Evolutionary conservation across 106 monocot genomes (phyloP).

Genomic region (Dioscorea dumetorum): DNA sequence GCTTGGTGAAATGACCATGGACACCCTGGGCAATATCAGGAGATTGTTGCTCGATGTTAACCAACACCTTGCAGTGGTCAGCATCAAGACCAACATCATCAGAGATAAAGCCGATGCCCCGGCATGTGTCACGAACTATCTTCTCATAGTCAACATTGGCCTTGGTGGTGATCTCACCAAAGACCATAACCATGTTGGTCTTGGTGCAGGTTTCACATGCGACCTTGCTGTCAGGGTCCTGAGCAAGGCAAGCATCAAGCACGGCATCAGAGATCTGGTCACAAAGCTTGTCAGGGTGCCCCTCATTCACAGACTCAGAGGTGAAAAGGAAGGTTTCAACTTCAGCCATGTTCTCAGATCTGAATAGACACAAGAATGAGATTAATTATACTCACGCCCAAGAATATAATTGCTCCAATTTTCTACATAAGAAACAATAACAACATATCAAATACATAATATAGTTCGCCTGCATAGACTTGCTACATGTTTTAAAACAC

Average conservation of each 20-base stretch:
- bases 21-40: constrained; percentile 43
- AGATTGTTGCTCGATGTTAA: constrained; percentile 42
- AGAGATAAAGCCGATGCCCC: constrained; percentile 24
- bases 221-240: constrained; percentile 46
- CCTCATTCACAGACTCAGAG: constrained; percentile 41
- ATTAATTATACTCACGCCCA: too few species aligned
- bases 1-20: constrained; percentile 23
- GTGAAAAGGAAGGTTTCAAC: constrained; percentile 39
- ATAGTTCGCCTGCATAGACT: too few species aligned
- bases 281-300: constrained; percentile 45
- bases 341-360: constrained; percentile 9
- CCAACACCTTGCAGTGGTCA: constrained; percentile 34
- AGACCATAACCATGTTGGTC: constrained; percentile 46
- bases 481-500: too few species aligned
- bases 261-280: constrained; percentile 42
- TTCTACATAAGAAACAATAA: too few species aligned
- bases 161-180: constrained; percentile 44
- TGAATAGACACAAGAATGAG: background rate
- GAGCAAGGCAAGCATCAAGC: constrained; percentile 36
- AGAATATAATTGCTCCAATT: too few species aligned
- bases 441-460: too few species aligned
- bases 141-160: constrained; percentile 37
- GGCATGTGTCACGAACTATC: constrained; percentile 43
- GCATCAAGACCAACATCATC: constrained; percentile 38
- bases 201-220: constrained; percentile 45